Conservation (phyloP, 345 rosid species). For the Durio zibethinus region DNA sequence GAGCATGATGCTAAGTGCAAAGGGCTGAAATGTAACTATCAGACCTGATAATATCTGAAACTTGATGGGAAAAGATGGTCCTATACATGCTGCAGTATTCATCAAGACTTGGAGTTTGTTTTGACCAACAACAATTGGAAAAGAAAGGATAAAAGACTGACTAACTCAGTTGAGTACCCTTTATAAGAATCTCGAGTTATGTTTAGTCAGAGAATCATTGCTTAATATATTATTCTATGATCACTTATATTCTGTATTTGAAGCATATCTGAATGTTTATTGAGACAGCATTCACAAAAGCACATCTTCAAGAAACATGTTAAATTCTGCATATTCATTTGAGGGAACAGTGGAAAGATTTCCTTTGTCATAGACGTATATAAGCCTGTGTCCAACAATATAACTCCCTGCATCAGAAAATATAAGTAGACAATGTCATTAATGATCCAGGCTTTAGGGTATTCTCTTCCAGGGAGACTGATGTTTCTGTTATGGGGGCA, state of each 20-base stretch:
- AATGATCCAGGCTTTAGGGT: neutral
- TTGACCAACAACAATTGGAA: neutral
- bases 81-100: neutral
- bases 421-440: neutral
- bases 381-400: slow-evolving; percentile 57
- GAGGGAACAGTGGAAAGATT: too few relatives aligned
- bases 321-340: too few relatives aligned
- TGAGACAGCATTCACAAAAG: neutral
- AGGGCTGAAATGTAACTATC: neutral
- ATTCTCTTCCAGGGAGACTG: neutral
- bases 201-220: neutral
- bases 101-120: neutral
- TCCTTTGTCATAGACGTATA: too few relatives aligned
- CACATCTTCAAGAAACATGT: too few relatives aligned
- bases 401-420: slow-evolving; percentile 54
- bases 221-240: neutral
- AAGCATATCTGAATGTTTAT: neutral
- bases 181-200: too few relatives aligned
- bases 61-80: neutral
- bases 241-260: neutral
- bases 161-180: too few relatives aligned
- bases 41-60: neutral
- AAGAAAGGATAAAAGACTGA: too few relatives aligned
- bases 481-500: neutral
- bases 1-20: neutral